Evolutionary conservation across 2,329 filamentous ascomycete genomes (phyloP).

Genomic region (Lecanicillium sp.): DNA sequence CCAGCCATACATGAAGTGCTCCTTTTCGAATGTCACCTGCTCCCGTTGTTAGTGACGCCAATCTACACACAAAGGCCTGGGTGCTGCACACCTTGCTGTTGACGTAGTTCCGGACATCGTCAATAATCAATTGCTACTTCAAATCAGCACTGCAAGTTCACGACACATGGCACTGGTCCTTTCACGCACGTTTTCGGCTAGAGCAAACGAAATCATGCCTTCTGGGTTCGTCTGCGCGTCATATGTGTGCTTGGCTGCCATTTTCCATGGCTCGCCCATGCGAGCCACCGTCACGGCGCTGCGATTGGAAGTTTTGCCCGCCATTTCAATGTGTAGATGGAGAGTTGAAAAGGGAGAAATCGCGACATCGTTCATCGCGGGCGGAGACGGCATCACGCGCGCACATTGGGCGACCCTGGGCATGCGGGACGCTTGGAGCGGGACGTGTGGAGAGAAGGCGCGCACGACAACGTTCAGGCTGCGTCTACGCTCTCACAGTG

Average conservation of each 20-base stretch:
- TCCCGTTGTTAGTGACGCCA: background rate
- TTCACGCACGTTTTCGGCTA: conserved; percentile 37
- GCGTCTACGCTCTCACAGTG: no score
- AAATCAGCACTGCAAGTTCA: background rate
- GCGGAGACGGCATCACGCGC: no score
- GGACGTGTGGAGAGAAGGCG: no score
- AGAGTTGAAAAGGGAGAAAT: background rate
- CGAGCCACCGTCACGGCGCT: conserved; percentile 16
- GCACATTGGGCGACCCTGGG: no score
- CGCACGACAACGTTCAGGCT: no score
- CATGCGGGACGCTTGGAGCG: no score
- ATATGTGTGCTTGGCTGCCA: conserved; percentile 26
- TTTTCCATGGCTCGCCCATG: conserved; percentile 23
- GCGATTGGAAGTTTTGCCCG: conserved; percentile 15
- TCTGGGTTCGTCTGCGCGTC: conserved; percentile 26
- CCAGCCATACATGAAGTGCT: conserved; percentile 28
- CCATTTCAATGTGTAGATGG: conserved; percentile 1
- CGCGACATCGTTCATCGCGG: no score
- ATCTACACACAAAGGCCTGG: no score
- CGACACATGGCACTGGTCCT: background rate
- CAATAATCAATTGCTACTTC: conserved; percentile 30
- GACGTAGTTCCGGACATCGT: conserved; percentile 21
- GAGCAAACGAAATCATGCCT: conserved; percentile 39
- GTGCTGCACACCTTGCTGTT: conserved; percentile 21
- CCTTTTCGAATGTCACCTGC: conserved; percentile 18